Evolutionary conservation across 148 eudicot species (phyloP).

Genomic region (Fallopia convolvulus): DNA sequence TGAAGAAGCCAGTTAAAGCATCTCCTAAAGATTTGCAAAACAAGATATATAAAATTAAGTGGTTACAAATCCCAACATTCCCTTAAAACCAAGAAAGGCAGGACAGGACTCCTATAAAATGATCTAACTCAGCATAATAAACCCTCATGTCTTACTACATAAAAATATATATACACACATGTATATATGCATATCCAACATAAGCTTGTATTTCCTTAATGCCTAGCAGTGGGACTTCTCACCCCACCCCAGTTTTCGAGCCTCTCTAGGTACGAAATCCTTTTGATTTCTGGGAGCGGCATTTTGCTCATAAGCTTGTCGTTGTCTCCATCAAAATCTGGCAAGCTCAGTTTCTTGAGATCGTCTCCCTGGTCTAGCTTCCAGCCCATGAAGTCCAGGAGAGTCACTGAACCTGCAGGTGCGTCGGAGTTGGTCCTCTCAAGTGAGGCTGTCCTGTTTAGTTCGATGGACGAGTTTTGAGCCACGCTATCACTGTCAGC

Average conservation of each 20-base stretch:
- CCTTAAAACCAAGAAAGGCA: constrained; percentile 37
- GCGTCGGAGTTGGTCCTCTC: constrained; percentile 20
- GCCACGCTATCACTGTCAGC: constrained; percentile 39
- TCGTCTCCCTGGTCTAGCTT: constrained; percentile 22
- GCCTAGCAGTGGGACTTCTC: constrained; percentile 15
- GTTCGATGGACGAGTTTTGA: constrained; percentile 20
- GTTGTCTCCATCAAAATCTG: neutral
- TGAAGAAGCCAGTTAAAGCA: neutral
- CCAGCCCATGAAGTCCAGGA: constrained; percentile 53
- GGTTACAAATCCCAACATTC: constrained; percentile 31
- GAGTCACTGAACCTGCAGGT: constrained; percentile 28
- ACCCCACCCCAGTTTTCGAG: constrained; percentile 10
- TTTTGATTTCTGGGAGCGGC: neutral
- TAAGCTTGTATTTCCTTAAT: neutral
- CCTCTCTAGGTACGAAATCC: constrained; percentile 12
- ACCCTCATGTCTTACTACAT: constrained; percentile 7
- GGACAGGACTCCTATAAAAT: constrained; percentile 25
- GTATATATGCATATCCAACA: constrained; percentile 5
- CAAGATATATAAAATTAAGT: constrained; percentile 9
- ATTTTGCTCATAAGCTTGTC: constrained; percentile 4
- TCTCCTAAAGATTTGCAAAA: constrained; percentile 10
- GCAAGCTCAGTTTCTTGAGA: neutral
- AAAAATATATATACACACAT: neutral
- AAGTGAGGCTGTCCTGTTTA: constrained; percentile 11
- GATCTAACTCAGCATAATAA: constrained; percentile 20